Conservation (phyloP, 2,329 filamentous ascomycete genomes). For the Gliomastix tumulicola region DNA sequence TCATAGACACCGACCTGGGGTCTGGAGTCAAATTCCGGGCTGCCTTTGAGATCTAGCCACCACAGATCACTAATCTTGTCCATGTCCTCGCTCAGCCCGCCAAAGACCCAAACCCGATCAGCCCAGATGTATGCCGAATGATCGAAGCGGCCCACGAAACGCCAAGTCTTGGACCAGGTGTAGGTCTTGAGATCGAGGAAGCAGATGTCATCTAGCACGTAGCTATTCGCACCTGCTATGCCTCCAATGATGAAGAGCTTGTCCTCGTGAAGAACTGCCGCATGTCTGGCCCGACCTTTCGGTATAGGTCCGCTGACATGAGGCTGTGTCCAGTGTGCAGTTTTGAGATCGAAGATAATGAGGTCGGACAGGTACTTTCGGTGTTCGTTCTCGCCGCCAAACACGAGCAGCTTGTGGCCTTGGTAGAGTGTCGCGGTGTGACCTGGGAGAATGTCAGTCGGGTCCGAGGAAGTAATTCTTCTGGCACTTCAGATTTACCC, state of each 20-base stretch:
- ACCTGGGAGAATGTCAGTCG: conserved; percentile 44
- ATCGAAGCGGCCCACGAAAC: conserved; percentile 90
- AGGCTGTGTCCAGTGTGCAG: conserved; percentile 91
- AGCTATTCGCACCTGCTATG: conserved; percentile 88
- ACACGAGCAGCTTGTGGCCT: conserved; percentile 91
- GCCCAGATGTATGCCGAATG: conserved; percentile 91
- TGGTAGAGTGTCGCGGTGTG: conserved; percentile 93
- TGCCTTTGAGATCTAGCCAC: conserved; percentile 94
- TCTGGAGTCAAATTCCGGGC: conserved; percentile 71
- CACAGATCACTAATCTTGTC: conserved; percentile 93
- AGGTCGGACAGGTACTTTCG: conserved; percentile 92
- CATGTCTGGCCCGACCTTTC: conserved; percentile 85
- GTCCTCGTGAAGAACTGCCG: conserved; percentile 90
- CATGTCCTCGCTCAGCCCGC: conserved; percentile 91
- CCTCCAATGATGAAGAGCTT: conserved; percentile 94
- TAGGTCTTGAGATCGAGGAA: conserved; percentile 96
- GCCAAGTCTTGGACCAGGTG: conserved; percentile 95
- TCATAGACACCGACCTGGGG: conserved; percentile 50
- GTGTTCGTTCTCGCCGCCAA: conserved; percentile 97
- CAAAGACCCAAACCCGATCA: conserved; percentile 93
- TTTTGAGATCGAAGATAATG: conserved; percentile 91
- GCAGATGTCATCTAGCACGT: conserved; percentile 91
- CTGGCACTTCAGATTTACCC: conserved; percentile 55
- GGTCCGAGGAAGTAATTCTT: background rate
- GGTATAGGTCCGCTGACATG: conserved; percentile 78